Evolutionary conservation across 345 rosid genomes (phyloP).

Genomic region (Gossypium sturtianum): DNA sequence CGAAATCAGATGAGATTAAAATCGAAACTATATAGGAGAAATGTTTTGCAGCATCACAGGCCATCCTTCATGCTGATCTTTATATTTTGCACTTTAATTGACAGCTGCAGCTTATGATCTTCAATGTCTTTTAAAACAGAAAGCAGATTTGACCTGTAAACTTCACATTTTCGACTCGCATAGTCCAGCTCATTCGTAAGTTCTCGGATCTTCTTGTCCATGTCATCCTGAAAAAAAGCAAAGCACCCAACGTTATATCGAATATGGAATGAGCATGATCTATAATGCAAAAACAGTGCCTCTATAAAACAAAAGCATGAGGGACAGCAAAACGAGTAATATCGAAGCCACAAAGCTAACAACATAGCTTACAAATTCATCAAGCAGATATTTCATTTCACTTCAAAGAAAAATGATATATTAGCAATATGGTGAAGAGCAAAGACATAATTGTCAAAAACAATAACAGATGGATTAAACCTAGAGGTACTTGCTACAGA

Average conservation of each 20-base stretch:
- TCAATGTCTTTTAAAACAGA: conserved; percentile 20
- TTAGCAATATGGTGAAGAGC: neutral
- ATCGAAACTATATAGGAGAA: conserved; percentile 2
- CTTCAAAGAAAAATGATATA: neutral
- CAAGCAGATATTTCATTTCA: neutral
- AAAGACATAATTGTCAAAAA: conserved; percentile 1
- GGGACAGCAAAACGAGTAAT: neutral
- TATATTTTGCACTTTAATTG: conserved; percentile 18
- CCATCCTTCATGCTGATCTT: conserved; percentile 17
- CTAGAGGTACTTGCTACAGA: neutral
- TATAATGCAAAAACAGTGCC: neutral
- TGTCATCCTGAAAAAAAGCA: conserved; percentile 13
- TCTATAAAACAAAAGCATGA: neutral
- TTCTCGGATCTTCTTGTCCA: conserved; percentile 17
- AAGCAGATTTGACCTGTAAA: conserved; percentile 17
- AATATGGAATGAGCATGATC: neutral
- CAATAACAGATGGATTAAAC: neutral
- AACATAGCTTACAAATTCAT: neutral
- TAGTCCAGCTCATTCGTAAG: conserved; percentile 14
- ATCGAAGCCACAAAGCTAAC: neutral
- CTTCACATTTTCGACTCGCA: conserved; percentile 17
- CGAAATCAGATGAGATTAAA: neutral
- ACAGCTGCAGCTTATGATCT: conserved; percentile 18
- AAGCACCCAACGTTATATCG: neutral
- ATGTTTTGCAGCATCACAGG: neutral